Evolutionary conservation across 2,329 filamentous ascomycete species (phyloP).

Genomic region (Colletotrichum endophyticum): DNA sequence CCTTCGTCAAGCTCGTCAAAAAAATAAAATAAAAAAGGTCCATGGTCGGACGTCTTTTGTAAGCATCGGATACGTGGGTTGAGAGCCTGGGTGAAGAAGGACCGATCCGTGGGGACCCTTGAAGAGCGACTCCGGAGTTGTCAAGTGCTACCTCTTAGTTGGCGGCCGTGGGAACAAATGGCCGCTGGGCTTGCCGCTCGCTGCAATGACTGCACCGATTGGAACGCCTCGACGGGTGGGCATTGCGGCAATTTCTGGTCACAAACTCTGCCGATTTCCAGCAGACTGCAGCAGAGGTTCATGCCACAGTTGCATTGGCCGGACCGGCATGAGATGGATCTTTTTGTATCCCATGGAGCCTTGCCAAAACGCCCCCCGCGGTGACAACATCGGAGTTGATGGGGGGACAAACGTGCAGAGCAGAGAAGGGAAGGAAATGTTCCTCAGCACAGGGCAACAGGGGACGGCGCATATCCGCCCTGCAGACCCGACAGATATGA

Average conservation of each 20-base stretch:
- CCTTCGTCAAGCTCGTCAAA: background rate
- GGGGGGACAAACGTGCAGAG: background rate
- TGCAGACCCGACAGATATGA: constrained; percentile 8
- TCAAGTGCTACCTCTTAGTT: background rate
- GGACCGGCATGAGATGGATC: constrained; percentile 11
- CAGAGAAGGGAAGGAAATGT: background rate
- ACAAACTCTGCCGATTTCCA: constrained; percentile 11
- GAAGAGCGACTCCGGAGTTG: constrained; percentile 8
- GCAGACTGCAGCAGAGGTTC: constrained; percentile 12
- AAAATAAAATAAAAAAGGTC: background rate
- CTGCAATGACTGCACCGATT: constrained; percentile 12
- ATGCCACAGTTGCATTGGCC: constrained; percentile 18
- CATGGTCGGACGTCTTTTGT: background rate
- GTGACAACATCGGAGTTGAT: constrained; percentile 5
- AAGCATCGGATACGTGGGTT: background rate
- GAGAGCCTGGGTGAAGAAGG: background rate
- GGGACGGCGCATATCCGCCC: constrained; percentile 6
- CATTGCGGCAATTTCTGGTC: constrained; percentile 19
- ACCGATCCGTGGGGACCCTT: constrained; percentile 4
- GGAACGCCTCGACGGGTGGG: constrained; percentile 17
- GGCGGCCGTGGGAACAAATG: constrained; percentile 3
- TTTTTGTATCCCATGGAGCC: background rate
- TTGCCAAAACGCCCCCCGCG: background rate
- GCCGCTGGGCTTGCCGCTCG: background rate
- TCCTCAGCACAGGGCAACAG: background rate